Evolutionary conservation across 2,329 filamentous ascomycete genomes (phyloP).

Genomic region (Herpomyces periplanetae): DNA sequence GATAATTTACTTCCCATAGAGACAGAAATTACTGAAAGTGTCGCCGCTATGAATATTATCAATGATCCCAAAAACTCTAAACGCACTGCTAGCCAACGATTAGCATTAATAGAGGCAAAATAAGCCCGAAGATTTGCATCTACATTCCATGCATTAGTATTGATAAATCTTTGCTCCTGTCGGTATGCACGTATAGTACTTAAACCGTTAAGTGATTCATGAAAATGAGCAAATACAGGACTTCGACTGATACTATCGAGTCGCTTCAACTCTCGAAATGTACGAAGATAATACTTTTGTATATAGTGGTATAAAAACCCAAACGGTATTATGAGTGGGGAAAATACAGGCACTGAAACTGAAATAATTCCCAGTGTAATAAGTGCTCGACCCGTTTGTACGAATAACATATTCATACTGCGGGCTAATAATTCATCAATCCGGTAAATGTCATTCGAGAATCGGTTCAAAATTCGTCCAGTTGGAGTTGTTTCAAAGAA

Average conservation of each 20-base stretch:
- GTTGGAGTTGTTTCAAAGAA: constrained; percentile 94
- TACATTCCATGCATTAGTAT: constrained; percentile 89
- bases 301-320: constrained; percentile 53
- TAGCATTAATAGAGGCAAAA: constrained; percentile 70
- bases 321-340: constrained; percentile 41
- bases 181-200: constrained; percentile 80
- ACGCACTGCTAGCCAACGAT: constrained; percentile 64
- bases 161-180: constrained; percentile 47
- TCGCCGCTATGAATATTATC: constrained; percentile 56
- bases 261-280: constrained; percentile 77
- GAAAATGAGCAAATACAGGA: constrained; percentile 91
- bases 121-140: constrained; percentile 78
- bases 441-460: constrained; percentile 30
- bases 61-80: constrained; percentile 80
- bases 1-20: constrained; percentile 20
- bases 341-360: constrained; percentile 35
- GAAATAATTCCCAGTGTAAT: constrained; percentile 70
- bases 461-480: constrained; percentile 80
- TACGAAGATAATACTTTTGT: constrained; percentile 81
- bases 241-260: constrained; percentile 79
- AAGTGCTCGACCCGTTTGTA: constrained; percentile 26
- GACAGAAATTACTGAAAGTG: constrained; percentile 44
- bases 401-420: constrained; percentile 82
- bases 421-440: constrained; percentile 78
- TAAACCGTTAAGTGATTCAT: constrained; percentile 73